These are phyloP conservation scores for Ogataea pini DNA, from an alignment of 805 yeast genomes.

Conservation along the genomic window DNA sequence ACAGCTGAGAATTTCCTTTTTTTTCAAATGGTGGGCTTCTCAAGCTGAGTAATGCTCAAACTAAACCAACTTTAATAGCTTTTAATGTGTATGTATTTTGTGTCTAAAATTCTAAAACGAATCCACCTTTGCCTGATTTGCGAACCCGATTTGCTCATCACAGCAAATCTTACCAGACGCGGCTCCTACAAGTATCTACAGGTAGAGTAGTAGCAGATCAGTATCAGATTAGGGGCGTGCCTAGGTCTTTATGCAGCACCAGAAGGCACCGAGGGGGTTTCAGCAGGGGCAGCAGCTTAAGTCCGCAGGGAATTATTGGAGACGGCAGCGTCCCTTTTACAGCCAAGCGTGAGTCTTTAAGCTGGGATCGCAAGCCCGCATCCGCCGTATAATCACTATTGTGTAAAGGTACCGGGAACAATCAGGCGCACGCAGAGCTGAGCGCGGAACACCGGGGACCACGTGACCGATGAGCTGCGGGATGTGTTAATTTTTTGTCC, in stretches of 20 bases:
- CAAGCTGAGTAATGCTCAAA: too few species aligned
- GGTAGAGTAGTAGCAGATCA: not conserved
- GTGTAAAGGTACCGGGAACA: not conserved
- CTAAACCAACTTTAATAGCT: too few species aligned
- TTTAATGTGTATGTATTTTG: too few species aligned
- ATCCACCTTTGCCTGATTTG: too few species aligned
- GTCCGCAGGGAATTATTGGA: not conserved
- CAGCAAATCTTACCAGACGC: too few species aligned
- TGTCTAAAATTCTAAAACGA: too few species aligned
- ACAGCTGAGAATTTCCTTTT: not conserved
- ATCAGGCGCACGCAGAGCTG: not conserved
- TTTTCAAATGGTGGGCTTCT: not conserved
- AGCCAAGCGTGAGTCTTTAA: too few species aligned
- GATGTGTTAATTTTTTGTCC: not conserved
- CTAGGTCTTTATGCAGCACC: not conserved
- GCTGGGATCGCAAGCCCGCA: not conserved
- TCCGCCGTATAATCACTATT: not conserved
- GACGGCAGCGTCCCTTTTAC: not conserved
- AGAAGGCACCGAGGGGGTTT: not conserved
- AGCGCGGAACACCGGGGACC: not conserved
- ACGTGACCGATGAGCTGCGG: not conserved
- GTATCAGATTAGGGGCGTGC: constrained; percentile 1
- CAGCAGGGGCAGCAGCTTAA: not conserved
- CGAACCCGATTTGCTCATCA: too few species aligned
- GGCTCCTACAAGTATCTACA: too few species aligned